Base-by-base conservation (phyloP, 2,329 filamentous ascomycete species). In the Leptographium lundbergii region DNA sequence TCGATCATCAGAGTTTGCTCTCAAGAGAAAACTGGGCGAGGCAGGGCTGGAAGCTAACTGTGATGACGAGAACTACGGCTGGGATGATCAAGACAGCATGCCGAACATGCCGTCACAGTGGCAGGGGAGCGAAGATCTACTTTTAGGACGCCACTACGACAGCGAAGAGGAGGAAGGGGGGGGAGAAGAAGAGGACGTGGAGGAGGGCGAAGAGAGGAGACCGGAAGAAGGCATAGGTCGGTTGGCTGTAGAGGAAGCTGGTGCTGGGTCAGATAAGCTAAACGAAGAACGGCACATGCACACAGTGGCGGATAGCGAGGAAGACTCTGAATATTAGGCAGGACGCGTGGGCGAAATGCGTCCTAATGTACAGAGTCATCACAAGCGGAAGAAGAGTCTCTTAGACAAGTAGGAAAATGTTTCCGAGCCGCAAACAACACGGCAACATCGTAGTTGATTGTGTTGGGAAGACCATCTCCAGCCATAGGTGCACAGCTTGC, bases 61-160 rank as follows among this genome's bases (percentile, higher is more conserved):
- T 51, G 80, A 79, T 34, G 76, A 86, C 61, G 86, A 89, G 63
- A 82, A 88, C 66, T 89, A 88, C 66, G 86, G 85, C 17, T 90
- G 86, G 86, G 80, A 79, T 47, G 81, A 87, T 57, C 80, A 82
- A 52, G 83, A 86, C 59, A 78, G 80, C 59, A 72, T 84, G 65
- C 81, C 82, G 13, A 73, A 72, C 4, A 79, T 78, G 70, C 82
- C 82, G n/a, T 81, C 81, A 10, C 82, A 86, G 67, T 85, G 81
- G 81, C 82, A 86, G 69, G 83, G 82, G 24, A 86, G 82, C 64
- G 82, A 86, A 65, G 83, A 86, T 66, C 72, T 85, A 52, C 71
- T 86, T 42, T 72, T 84, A 5, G 77, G 77, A 2, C 59, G 61
- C 3, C 51, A 48, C 0, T 54, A 58, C 6, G 61, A 62, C 6